Evolutionary conservation across 2,329 filamentous ascomycete species (phyloP).

Genomic region (Diaporthe capsici): DNA sequence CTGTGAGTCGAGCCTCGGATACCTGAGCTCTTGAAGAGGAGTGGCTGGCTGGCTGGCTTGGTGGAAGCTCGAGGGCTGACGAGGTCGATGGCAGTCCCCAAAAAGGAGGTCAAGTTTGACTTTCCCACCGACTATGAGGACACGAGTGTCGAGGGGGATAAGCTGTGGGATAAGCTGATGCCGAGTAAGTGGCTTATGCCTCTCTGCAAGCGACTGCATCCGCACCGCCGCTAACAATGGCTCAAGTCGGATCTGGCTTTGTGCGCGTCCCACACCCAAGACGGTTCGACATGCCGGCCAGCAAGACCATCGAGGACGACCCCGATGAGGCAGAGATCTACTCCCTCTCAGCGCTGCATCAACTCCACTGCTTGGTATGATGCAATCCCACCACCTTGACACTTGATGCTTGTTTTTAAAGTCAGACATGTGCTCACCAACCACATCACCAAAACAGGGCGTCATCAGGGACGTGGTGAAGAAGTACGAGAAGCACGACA

Average conservation of each 20-base stretch:
- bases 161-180: conserved; percentile 39
- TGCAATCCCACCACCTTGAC: neutral
- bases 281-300: conserved; percentile 37
- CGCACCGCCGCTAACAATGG: neutral
- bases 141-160: conserved; percentile 37
- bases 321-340: conserved; percentile 40
- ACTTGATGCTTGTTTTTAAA: too few species aligned
- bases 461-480: conserved; percentile 41
- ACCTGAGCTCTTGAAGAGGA: neutral
- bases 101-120: conserved; percentile 37
- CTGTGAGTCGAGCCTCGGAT: conserved; percentile 12
- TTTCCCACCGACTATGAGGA: conserved; percentile 40
- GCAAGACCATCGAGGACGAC: conserved; percentile 39
- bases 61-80: conserved; percentile 6
- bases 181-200: conserved; percentile 23
- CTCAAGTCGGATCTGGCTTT: conserved; percentile 37
- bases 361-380: conserved; percentile 40
- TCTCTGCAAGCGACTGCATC: neutral
- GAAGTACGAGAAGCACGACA: conserved; percentile 40
- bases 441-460: conserved; percentile 12
- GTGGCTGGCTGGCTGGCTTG: neutral
- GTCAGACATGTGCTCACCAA: neutral
- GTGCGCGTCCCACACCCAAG: conserved; percentile 39
- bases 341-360: conserved; percentile 40
- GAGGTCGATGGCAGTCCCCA: conserved; percentile 18